Evolutionary conservation across 2,329 filamentous ascomycete species (phyloP).

Genomic region (Trichoderma citrinoviride): DNA sequence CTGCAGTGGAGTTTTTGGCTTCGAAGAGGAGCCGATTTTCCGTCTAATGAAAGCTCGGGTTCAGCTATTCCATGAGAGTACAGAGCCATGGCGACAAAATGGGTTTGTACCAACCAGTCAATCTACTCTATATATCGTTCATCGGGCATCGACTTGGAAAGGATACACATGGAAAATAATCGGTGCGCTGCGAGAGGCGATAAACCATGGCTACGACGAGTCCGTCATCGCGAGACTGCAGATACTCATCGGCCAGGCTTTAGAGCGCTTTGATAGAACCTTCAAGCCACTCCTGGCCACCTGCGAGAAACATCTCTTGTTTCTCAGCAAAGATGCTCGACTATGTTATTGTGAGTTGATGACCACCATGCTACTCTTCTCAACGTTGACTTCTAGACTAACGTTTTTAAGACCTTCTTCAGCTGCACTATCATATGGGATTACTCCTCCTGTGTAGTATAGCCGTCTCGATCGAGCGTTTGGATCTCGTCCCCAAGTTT

Average conservation of each 20-base stretch:
- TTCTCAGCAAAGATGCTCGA: background rate
- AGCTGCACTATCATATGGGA: conserved; percentile 10
- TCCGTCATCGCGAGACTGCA: background rate
- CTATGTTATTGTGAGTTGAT: background rate
- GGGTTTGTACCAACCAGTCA: conserved; percentile 1
- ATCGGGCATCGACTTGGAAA: conserved; percentile 9
- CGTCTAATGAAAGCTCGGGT: conserved; percentile 7
- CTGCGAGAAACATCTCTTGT: conserved; percentile 1
- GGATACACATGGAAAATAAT: conserved; percentile 8
- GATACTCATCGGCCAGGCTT: background rate
- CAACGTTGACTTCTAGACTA: background rate
- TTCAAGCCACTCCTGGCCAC: background rate
- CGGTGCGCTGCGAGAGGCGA: conserved; percentile 1
- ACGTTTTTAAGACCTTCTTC: background rate
- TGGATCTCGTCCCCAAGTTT: background rate
- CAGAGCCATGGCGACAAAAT: background rate
- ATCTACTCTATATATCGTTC: background rate
- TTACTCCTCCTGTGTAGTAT: background rate
- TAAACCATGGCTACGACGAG: background rate
- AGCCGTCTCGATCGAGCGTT: background rate
- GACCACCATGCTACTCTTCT: background rate
- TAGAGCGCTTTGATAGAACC: background rate
- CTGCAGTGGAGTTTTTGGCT: conserved; percentile 7
- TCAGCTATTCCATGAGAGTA: conserved; percentile 2
- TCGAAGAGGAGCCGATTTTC: background rate